Percentiles rank a stretch among this genome's conserved stretches.
These are phyloP conservation scores for Casuarina glauca DNA, from an alignment of 306 rosid genomes.

Conservation along the genomic window DNA sequence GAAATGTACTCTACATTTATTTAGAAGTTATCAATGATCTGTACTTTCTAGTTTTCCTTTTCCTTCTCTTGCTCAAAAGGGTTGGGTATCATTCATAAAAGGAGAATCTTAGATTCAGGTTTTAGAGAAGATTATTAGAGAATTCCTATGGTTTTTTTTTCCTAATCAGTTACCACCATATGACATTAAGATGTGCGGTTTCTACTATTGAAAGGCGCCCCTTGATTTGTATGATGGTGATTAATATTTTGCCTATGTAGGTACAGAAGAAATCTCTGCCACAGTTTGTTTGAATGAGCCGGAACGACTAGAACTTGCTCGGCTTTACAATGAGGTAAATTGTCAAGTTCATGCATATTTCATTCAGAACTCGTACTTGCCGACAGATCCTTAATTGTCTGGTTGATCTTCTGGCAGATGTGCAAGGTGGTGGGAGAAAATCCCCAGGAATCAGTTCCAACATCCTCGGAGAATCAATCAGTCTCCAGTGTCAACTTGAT, in stretches of 20 bases:
- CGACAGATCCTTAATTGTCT: not conserved
- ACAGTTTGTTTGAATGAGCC: slow-evolving; percentile 60
- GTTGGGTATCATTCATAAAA: not conserved
- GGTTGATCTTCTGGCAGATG: slow-evolving; percentile 53
- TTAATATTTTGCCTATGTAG: slow-evolving; percentile 47
- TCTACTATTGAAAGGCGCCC: not conserved
- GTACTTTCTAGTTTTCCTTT: not conserved
- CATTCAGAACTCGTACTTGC: not conserved
- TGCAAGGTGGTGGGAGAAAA: slow-evolving; percentile 66
- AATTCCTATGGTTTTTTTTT: not conserved
- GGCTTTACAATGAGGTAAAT: slow-evolving; percentile 77
- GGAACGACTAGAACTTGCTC: slow-evolving; percentile 64
- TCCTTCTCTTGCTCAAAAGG: not conserved
- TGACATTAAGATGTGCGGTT: not conserved
- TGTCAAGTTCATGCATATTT: not conserved
- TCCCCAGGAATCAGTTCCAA: slow-evolving; percentile 34
- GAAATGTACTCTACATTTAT: not conserved
- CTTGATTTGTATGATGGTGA: not conserved
- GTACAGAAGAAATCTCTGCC: slow-evolving; percentile 59
- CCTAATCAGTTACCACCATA: not conserved
- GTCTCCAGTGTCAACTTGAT: slow-evolving; percentile 20
- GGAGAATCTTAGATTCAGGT: not conserved
- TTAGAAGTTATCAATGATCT: not conserved
- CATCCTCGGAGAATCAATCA: slow-evolving; percentile 39
- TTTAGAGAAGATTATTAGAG: not conserved